These are phyloP conservation scores for Fusarium pseudograminearum DNA, from an alignment of 2,329 filamentous ascomycete genomes.

Conservation along the genomic window DNA sequence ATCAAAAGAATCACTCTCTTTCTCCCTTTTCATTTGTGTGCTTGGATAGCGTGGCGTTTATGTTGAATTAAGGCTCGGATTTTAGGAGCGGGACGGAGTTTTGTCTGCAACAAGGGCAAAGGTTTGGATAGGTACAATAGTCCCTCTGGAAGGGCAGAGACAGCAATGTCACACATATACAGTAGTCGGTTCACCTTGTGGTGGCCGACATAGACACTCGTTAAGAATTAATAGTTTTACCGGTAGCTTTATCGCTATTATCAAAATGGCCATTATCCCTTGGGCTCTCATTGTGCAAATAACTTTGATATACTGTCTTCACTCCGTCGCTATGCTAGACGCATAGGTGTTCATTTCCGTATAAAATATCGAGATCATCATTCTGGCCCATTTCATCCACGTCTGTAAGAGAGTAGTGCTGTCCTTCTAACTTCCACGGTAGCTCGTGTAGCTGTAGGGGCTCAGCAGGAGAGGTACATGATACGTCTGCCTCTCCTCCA, in stretches of 20 bases:
- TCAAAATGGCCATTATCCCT: constrained; percentile 23
- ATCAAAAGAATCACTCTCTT: constrained; percentile 11
- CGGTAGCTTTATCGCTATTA: constrained; percentile 39
- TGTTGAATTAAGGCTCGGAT: constrained; percentile 10
- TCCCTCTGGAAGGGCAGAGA: constrained; percentile 45
- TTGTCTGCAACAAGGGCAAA: constrained; percentile 21
- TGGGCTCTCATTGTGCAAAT: constrained; percentile 13
- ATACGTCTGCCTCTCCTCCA: constrained; percentile 73
- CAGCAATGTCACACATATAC: constrained; percentile 19
- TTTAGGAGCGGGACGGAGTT: constrained; percentile 4
- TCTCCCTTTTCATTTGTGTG: constrained; percentile 28
- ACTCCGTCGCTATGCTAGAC: constrained; percentile 3
- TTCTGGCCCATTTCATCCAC: neutral
- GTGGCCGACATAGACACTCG: constrained; percentile 31
- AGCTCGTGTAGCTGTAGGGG: constrained; percentile 85
- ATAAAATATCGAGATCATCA: neutral
- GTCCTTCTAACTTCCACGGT: constrained; percentile 74
- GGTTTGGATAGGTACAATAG: constrained; percentile 23
- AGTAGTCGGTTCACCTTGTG: constrained; percentile 26
- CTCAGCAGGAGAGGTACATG: constrained; percentile 83
- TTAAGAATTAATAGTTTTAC: constrained; percentile 40
- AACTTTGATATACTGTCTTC: neutral
- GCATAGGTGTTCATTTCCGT: neutral
- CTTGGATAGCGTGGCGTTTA: constrained; percentile 43
- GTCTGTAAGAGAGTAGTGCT: neutral